Base-by-base conservation (phyloP, 805 yeast species). In the Zygoascus bituminiphila region DNA sequence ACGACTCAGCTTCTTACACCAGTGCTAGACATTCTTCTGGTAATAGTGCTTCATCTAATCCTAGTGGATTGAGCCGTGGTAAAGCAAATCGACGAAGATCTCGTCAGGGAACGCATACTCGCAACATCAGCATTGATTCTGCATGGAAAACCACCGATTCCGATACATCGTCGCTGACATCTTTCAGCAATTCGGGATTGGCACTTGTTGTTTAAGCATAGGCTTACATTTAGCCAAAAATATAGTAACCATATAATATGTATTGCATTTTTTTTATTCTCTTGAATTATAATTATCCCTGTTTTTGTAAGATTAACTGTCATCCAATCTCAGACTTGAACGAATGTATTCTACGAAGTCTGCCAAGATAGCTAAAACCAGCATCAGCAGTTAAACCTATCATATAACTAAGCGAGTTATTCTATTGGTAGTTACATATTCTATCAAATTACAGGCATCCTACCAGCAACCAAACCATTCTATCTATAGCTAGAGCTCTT, bases 71-170 rank as follows among this genome's bases (percentile, higher is more conserved):
- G 21, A 17, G 43, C 8, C 47, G 57, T 8, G 55, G 55, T 15
- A 33, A 44, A 4, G 47, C 22, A 10, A 52, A 54, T 41, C 12
- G 55, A 35, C 49, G 56, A 24, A 40, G 50, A 23, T 50, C 53
- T 7, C 42, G 51, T 2, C 33, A 29, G n/a, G 15, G n/a, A 15
- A 35, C 49, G 12, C 51, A 46, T 19, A 22, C 36, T 29, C 36
- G 48, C 9, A 38, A 20, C 39, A 23, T 46, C 15, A 25, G 42
- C 24, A 23, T 48, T 23, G 45, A 41, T 22, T 46, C 47, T 15
- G 40, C 47, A 19, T 44, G 48, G 45, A 36, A 20, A n/a, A 26
- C 45, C 41, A 35, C 46, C n/a, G 51, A 44, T 17, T 44, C 48
- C 4, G 42, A 23, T 33, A 22, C 5, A 5, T 23, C 33, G 4